Evolutionary conservation across 805 yeast genomes (phyloP), one percentile per base, ranked within the genome.

Genomic region (Candida montana): DNA sequence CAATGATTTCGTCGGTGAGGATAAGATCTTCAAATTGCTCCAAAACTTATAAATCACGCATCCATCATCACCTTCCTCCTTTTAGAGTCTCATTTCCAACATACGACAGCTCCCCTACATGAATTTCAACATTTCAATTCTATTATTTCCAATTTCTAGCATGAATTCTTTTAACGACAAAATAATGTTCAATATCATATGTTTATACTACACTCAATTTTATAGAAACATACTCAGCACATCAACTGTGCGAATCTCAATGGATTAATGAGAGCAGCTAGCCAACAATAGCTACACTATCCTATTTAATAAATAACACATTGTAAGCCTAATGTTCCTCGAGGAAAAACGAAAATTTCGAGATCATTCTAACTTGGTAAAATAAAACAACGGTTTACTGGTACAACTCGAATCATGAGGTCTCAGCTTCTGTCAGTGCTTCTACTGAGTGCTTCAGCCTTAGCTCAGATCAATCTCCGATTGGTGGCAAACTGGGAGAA

Each of bases 1-100:
- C 66, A 91, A 91, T 61, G 89, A 90, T 57, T 91, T 59, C 47
- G 69, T 77, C 34, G 75, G 77, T 39, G 73, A 77, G 49, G 71
- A 72, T 35, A 71, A 74, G 45, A 80, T 83, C 48, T 81, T 80
- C 59, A 52, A 63, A 10, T 62, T 82, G 45, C 72, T 83, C 50
- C 61, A 70, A 27, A 49, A 47, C 30, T 42, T 54, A 24, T 54
- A 40, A 49, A 13, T n/a, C 17, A 27, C 20, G 30, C 13, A 26
- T 13, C 29, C 7, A 8, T 26, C 24, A 21, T 9, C 9, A 21
- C 9, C 6, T 7, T 9, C 24, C 24, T 9, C 9, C 9, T 9
- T 7, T 21, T 21, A 21, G 6, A 7, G 9, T 21, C 24, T 7
- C 24, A 21, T 9, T 6, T 21, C 9, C 26, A 36, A 30, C 33